These are phyloP conservation scores for Trichocomaceae sp. DNA, from an alignment of 2,329 filamentous ascomycete species.

Conservation along the genomic window DNA sequence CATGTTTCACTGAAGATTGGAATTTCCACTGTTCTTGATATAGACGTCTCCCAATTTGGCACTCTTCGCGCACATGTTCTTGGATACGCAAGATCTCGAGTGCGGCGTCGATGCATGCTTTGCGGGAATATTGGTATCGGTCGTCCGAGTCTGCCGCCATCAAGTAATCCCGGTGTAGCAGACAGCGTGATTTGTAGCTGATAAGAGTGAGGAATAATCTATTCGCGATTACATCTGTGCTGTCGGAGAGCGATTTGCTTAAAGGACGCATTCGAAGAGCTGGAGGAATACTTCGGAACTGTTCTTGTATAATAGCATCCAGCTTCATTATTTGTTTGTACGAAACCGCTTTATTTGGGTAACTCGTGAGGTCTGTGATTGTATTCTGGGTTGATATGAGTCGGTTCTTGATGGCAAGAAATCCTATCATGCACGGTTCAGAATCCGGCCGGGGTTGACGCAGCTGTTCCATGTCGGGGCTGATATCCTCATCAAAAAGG, in stretches of 20 bases:
- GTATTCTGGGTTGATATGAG: slow-evolving; percentile 7
- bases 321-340: slow-evolving; percentile 10
- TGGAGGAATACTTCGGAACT: slow-evolving; percentile 2
- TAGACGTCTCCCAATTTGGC: slow-evolving; percentile 6
- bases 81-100: slow-evolving; percentile 6
- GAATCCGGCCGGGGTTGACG: slow-evolving; percentile 20
- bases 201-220: slow-evolving; percentile 8
- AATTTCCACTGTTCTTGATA: slow-evolving; percentile 10
- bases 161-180: slow-evolving; percentile 9
- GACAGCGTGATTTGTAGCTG: slow-evolving; percentile 9
- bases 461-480: slow-evolving; percentile 27
- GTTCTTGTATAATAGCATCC: slow-evolving; percentile 7
- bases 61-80: slow-evolving; percentile 8
- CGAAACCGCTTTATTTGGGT: slow-evolving; percentile 3
- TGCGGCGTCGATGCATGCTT: slow-evolving; percentile 10
- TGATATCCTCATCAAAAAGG: slow-evolving; percentile 34
- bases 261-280: slow-evolving; percentile 5
- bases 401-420: slow-evolving; percentile 8
- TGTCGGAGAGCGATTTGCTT: slow-evolving; percentile 8
- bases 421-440: slow-evolving; percentile 12
- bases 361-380: slow-evolving; percentile 3
- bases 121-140: slow-evolving; percentile 9
- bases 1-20: slow-evolving; percentile 4
- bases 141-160: not conserved
- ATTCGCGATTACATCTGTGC: slow-evolving; percentile 6